Evolutionary conservation across 192 early-diverging fungal genomes (phyloP).

Genomic region (Oehlia diaphana): DNA sequence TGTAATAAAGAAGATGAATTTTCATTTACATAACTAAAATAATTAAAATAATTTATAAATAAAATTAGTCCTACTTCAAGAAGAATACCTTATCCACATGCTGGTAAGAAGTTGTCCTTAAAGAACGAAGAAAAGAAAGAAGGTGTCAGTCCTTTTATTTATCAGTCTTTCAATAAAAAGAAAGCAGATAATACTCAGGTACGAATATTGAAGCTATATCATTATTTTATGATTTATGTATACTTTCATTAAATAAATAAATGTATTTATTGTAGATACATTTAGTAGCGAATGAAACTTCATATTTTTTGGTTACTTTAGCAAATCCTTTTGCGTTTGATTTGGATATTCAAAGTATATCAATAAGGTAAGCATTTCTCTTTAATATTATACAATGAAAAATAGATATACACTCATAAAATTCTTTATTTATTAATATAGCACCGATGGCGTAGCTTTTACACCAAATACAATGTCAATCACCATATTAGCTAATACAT

Average conservation of each 20-base stretch:
- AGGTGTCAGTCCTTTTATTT: slow-evolving; percentile 69
- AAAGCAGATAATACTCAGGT: slow-evolving; percentile 49
- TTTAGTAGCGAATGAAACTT: slow-evolving; percentile 67
- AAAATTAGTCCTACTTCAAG: slow-evolving; percentile 50
- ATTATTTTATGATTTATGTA: neutral
- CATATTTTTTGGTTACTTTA: slow-evolving; percentile 69
- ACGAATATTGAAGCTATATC: neutral
- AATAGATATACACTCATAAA: neutral
- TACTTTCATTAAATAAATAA: neutral
- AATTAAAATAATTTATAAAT: neutral
- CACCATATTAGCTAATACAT: slow-evolving; percentile 65
- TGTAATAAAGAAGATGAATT: neutral
- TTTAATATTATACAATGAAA: neutral
- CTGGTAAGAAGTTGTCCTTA: slow-evolving; percentile 41
- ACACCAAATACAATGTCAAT: slow-evolving; percentile 57
- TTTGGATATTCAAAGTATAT: slow-evolving; percentile 68
- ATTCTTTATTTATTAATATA: slow-evolving; percentile 24
- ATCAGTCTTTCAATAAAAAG: slow-evolving; percentile 75
- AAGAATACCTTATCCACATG: slow-evolving; percentile 60
- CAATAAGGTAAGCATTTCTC: slow-evolving; percentile 46
- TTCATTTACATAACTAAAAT: neutral
- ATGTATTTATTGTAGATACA: slow-evolving; percentile 30
- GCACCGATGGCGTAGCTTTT: slow-evolving; percentile 64
- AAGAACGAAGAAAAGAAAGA: slow-evolving; percentile 35
- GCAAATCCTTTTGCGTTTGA: slow-evolving; percentile 82